Base-by-base conservation (phyloP, 208 protist genomes). In the Paratrypanosoma confusum region DNA sequence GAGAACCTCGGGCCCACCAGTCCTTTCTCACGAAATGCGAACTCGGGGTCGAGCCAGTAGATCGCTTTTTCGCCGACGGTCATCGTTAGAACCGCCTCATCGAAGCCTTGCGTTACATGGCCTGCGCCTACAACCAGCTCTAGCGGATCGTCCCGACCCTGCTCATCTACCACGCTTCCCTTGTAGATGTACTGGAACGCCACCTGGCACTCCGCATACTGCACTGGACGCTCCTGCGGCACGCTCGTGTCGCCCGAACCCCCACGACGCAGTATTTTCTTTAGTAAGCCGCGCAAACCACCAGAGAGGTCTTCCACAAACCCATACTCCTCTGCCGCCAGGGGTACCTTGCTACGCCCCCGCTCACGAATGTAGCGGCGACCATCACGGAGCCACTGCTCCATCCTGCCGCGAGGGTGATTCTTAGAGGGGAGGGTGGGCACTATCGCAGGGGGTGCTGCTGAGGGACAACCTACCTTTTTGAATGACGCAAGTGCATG, bases 261-360 rank as follows among this genome's bases (percentile, higher is more conserved):
- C n/a, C n/a, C n/a, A n/a, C n/a, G 11, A 14, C n/a, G 29, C 29
- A 34, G 11, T 34, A 14, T 10, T 34, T n/a, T 10, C 29, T 34
- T 34, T n/a, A 34, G 29, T n/a, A 34, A 34, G 11, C 29, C 29
- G n/a, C 29, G 29, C 10, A 34, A 34, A 14, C 29, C 29, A 34
- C 29, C 29, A 34, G 29, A 34, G 29, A 34, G 11, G 29, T 34
- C 29, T 34, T n/a, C n/a, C n/a, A 34, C 29, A n/a, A 34, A 34
- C 11, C 29, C 29, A n/a, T 34, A 10, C 11, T 34, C 29, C 29
- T 34, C 29, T n/a, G n/a, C 29, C 10, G 11, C 29, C 10, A n/a
- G 29, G 10, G 29, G 29, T 14, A 34, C n/a, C n/a, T 14, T 14
- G n/a, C 29, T 34, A n/a, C 29, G 10, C n/a, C 29, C 29, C n/a